Base-by-base conservation (phyloP, 257 asterid species). In the Solanum sitiens region DNA sequence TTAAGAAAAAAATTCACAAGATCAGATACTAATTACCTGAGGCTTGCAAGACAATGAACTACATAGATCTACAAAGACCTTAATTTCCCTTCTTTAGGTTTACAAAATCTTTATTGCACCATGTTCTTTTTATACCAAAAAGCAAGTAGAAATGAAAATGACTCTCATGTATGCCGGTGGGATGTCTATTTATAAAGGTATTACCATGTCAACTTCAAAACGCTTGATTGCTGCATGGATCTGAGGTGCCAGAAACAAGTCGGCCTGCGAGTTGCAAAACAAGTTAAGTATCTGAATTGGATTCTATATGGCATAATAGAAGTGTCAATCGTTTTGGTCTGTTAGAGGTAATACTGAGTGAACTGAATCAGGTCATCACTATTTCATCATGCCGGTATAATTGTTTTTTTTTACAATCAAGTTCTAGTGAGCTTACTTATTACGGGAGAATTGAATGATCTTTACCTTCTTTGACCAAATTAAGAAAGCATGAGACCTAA, bases 231-330 rank as follows among this genome's bases (percentile, higher is more conserved):
- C 93, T 45, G 88, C 94, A 61, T 93, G 94, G 85, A 95, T 92
- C 90, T 95, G 98, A 87, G 98, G 98, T 27, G 96, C 96, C 90
- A 95, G 87, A 91, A 92, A 95, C 84, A 93, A 68, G 92, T 95
- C 98, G 89, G 95, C 98, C 98, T 94, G 95, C 89, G 92, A 61
- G 80, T 67, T 67, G 65, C 77, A 47, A 67, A 45, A 47, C 25
- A 80, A 80, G 70, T 27, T 50, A 18, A 80, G 44, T 70, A 80
- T 80, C 70, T 47, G 70, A 80, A 50, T 50, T 27, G 44, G 85
- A 47, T 80, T 16, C 30, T 8, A 80, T 47, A 50, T 50, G 70
- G 70, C 85, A 80, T 80, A 50, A 80, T 30, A 50, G 23, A 50
- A 80, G 44, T 80, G 45, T 50, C 4, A 40, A 47, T 80, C 20